These are phyloP conservation scores for Cyberlindnera bimundalis DNA, from an alignment of 805 yeast species.

Conservation along the genomic window DNA sequence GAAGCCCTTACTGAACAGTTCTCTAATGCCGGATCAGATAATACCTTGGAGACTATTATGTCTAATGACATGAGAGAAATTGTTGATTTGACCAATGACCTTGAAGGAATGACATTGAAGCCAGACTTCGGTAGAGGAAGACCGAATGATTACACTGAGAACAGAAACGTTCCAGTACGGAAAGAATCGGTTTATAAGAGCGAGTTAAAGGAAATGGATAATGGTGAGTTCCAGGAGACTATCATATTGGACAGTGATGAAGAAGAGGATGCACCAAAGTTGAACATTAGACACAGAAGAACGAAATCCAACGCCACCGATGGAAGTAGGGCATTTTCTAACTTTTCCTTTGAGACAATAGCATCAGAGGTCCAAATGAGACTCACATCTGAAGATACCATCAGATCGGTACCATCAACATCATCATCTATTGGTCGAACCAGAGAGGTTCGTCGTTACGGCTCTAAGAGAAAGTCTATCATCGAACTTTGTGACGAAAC, in stretches of 20 bases:
- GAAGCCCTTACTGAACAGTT: slow-evolving; percentile 22
- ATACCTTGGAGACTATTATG: slow-evolving; percentile 13
- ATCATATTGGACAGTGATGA: slow-evolving; percentile 25
- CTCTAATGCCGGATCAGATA: slow-evolving; percentile 14
- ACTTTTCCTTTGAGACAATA: slow-evolving; percentile 25
- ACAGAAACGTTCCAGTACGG: neutral
- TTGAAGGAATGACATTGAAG: slow-evolving; percentile 7
- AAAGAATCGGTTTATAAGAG: slow-evolving; percentile 10
- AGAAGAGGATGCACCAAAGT: slow-evolving; percentile 1
- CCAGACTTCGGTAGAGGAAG: neutral
- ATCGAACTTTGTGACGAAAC: slow-evolving; percentile 27
- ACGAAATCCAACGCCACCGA: slow-evolving; percentile 13
- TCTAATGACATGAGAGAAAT: slow-evolving; percentile 2
- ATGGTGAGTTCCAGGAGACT: slow-evolving; percentile 23
- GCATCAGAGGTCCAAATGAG: slow-evolving; percentile 25
- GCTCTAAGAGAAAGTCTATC: slow-evolving; percentile 18
- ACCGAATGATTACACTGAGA: neutral
- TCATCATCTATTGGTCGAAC: neutral
- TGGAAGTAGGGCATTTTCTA: slow-evolving; percentile 12
- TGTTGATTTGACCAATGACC: slow-evolving; percentile 6
- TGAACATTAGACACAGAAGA: slow-evolving; percentile 4
- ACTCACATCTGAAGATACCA: slow-evolving; percentile 1
- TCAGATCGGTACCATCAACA: neutral
- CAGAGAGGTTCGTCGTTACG: slow-evolving; percentile 11
- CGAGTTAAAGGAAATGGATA: slow-evolving; percentile 16